Conservation (phyloP, 2,329 filamentous ascomycete genomes). For the Paraconiothyrium sp. region DNA sequence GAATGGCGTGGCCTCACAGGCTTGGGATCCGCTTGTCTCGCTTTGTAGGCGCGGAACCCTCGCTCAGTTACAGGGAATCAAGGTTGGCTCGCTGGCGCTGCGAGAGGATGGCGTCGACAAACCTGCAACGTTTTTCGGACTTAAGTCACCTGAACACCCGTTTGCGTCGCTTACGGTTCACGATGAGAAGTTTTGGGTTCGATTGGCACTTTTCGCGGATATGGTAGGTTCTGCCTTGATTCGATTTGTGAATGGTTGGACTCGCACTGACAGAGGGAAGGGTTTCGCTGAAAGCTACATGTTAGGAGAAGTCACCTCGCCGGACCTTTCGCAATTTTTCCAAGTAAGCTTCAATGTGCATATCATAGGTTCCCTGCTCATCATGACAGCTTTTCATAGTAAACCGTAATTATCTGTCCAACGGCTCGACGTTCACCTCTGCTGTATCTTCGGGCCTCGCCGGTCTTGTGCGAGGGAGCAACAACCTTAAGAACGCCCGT, state of each 20-base stretch:
- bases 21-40: constrained; percentile 59
- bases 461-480: constrained; percentile 59
- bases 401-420: constrained; percentile 71
- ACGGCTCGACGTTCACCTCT: constrained; percentile 71
- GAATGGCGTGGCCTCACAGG: constrained; percentile 55
- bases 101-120: constrained; percentile 55
- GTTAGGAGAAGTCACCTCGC: constrained; percentile 74
- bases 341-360: constrained; percentile 55
- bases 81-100: constrained; percentile 57
- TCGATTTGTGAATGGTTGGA: neutral
- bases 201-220: constrained; percentile 74
- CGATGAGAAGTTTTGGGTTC: constrained; percentile 75
- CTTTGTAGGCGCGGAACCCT: constrained; percentile 58
- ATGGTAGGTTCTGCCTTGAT: constrained; percentile 60
- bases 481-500: constrained; percentile 60
- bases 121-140: constrained; percentile 54
- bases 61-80: constrained; percentile 56
- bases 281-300: constrained; percentile 79
- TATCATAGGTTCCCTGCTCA: constrained; percentile 26
- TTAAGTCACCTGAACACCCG: constrained; percentile 51
- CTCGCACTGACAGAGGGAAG: constrained; percentile 32
- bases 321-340: constrained; percentile 74
- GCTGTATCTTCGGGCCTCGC: constrained; percentile 67
- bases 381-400: constrained; percentile 70
- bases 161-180: constrained; percentile 68